Base-by-base conservation (phyloP, 768 basidiomycete genomes). In the Trametes gibbosa region DNA sequence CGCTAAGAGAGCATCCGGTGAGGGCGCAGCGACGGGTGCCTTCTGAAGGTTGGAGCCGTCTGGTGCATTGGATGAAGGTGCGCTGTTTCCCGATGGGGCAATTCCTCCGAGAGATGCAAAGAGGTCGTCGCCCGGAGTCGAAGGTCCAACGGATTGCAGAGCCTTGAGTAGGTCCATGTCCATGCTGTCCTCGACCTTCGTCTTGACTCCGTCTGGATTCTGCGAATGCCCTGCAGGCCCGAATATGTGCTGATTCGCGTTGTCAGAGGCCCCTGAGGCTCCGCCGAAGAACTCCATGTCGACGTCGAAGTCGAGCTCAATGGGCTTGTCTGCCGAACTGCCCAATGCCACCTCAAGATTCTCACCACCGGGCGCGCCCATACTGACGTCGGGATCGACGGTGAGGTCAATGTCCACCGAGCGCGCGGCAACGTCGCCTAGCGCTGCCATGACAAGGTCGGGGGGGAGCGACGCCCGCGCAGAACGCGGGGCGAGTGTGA, bases 401-500 rank as follows among this genome's bases (percentile, higher is more conserved):
- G 82, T 86, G 7, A 90, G 77, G 66, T 90, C 88, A 45, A 90
- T 85, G 58, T 84, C 82, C 47, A 81, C 71, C 32, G 70, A 59
- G 49, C 71, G 63, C 56, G 71, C 63, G 7, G 60, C 53, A 1
- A 63, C 59, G 27, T 66, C 64, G 8, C 57, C 49, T 8, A 72
- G 56, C 0, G 86, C 81, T 3, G 84, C 84, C 79, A 90, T 84
- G 27, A 89, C 70, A 45, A 89, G 71, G 42, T 89, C 87, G 3
- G 84, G 77, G 24, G 83, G 78, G 9, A 70, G 53, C 0, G 68
- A 65, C 1, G 86, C 79, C 3, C 87, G 82, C 46, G 87, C 88
- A 5, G 91, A 90, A 66, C 84, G 88, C 1, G 91, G 91, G 0
- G 89, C 91, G 37, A 93, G 80, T 5, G 86, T 89, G 32, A 92